phyloP scores from a whole-genome alignment of 257 asterid species.

The Petunia secreta region DNA sequence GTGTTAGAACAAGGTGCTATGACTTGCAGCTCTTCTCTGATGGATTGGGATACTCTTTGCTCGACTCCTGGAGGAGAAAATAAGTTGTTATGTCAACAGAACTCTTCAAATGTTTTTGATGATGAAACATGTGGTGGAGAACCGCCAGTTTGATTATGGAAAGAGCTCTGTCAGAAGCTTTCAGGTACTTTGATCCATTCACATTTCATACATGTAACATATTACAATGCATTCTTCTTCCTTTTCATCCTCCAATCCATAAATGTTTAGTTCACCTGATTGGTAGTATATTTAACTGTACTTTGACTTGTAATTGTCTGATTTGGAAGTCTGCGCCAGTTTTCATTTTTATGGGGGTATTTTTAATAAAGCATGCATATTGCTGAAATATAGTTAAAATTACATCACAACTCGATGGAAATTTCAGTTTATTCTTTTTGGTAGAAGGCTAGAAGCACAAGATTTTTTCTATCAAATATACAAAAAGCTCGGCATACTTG shows the following conservation, averaged over 20 bases:
- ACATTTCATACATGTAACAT: neutral
- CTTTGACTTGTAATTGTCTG: constrained; percentile 14
- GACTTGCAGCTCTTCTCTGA: constrained; percentile 40
- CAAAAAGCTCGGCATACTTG: neutral
- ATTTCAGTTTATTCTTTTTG: neutral
- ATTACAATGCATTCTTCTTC: neutral
- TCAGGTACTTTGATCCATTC: constrained; percentile 25
- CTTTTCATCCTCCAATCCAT: neutral
- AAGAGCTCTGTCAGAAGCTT: constrained; percentile 21
- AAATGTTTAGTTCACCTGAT: constrained; percentile 8
- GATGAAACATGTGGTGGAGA: constrained; percentile 66
- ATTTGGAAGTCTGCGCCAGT: neutral
- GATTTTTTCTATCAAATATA: neutral
- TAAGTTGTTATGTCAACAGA: constrained; percentile 76
- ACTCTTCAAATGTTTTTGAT: constrained; percentile 74
- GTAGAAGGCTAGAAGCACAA: neutral
- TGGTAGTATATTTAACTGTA: neutral
- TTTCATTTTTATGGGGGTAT: neutral
- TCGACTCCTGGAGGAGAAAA: constrained; percentile 53
- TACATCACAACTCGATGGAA: neutral
- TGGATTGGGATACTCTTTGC: constrained; percentile 52
- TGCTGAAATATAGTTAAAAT: constrained; percentile 1
- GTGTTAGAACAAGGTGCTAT: constrained; percentile 45
- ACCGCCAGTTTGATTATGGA: constrained; percentile 46
- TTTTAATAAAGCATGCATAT: neutral